Evolutionary conservation across 192 early-diverging fungal genomes (phyloP).

Genomic region (Kickxella alabastrina): DNA sequence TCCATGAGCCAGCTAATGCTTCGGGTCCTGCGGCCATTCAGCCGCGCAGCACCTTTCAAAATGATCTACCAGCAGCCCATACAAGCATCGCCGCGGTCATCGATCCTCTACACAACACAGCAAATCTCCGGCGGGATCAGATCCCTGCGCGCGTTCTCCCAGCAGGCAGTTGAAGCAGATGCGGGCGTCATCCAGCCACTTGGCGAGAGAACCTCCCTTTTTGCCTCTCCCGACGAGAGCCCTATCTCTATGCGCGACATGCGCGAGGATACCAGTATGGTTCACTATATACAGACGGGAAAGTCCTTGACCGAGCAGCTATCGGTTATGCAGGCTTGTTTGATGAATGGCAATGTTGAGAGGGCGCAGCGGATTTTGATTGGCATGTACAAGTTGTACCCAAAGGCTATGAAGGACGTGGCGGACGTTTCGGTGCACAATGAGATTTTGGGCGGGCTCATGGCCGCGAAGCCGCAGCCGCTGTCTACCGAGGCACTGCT

Average conservation of each 20-base stretch:
- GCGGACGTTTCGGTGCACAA: slow-evolving; percentile 75
- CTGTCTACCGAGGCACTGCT: slow-evolving; percentile 55
- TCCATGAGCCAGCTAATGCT: slow-evolving; percentile 41
- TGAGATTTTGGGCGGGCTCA: slow-evolving; percentile 73
- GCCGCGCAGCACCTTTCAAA: slow-evolving; percentile 1
- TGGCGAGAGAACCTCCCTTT: slow-evolving; percentile 17
- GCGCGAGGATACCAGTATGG: slow-evolving; percentile 13
- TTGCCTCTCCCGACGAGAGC: slow-evolving; percentile 11
- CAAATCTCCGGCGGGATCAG: too few relatives aligned
- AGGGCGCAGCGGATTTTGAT: slow-evolving; percentile 71
- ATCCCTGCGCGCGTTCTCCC: slow-evolving; percentile 13
- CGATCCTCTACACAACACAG: too few relatives aligned
- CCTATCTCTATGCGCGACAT: slow-evolving; percentile 12
- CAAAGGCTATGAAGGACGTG: slow-evolving; percentile 65
- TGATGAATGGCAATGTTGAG: slow-evolving; percentile 67
- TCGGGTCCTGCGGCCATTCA: slow-evolving; percentile 9
- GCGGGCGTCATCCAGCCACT: background rate
- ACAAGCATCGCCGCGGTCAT: too few relatives aligned
- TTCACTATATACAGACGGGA: slow-evolving; percentile 41
- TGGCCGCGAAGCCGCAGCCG: slow-evolving; percentile 53
- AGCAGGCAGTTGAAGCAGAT: slow-evolving; percentile 16
- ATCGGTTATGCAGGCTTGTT: slow-evolving; percentile 70
- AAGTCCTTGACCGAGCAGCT: slow-evolving; percentile 66
- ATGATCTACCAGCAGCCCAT: background rate
- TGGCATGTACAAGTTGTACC: slow-evolving; percentile 59